Evolutionary conservation across 140 eudicot species (phyloP).

Genomic region (Oenanthe javanica): DNA sequence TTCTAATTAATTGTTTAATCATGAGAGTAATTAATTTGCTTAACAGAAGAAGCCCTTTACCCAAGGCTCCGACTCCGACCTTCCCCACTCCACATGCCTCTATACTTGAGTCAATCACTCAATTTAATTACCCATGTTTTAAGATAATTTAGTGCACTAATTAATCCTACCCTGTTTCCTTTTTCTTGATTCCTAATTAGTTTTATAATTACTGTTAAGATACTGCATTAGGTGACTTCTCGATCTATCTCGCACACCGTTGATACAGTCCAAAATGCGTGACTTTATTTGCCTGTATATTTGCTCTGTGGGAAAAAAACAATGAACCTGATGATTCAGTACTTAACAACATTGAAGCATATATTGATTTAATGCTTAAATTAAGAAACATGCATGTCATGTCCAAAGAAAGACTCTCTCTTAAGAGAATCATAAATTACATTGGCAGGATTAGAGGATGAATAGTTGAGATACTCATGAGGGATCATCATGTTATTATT

Average conservation of each 20-base stretch:
- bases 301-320: neutral
- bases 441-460: slow-evolving; percentile 21
- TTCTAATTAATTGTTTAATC: neutral
- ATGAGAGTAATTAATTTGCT: neutral
- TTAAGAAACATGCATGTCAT: slow-evolving; percentile 45
- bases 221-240: neutral
- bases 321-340: neutral
- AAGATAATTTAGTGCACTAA: no score
- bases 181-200: neutral
- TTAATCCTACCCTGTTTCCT: no score
- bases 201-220: neutral
- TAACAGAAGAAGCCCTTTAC: neutral
- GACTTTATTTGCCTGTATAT: neutral
- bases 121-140: slow-evolving; percentile 38
- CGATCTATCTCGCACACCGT: neutral
- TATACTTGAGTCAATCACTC: slow-evolving; percentile 44
- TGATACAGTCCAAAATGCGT: no score
- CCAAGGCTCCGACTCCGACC: slow-evolving; percentile 6
- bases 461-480: slow-evolving; percentile 31
- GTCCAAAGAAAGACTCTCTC: slow-evolving; percentile 67
- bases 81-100: slow-evolving; percentile 29
- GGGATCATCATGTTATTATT: slow-evolving; percentile 36
- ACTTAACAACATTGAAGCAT: slow-evolving; percentile 6
- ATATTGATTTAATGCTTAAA: neutral
- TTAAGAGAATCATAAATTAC: slow-evolving; percentile 47